phyloP scores from a whole-genome alignment of 2,329 filamentous ascomycete genomes.

The Phialophora expanda region DNA sequence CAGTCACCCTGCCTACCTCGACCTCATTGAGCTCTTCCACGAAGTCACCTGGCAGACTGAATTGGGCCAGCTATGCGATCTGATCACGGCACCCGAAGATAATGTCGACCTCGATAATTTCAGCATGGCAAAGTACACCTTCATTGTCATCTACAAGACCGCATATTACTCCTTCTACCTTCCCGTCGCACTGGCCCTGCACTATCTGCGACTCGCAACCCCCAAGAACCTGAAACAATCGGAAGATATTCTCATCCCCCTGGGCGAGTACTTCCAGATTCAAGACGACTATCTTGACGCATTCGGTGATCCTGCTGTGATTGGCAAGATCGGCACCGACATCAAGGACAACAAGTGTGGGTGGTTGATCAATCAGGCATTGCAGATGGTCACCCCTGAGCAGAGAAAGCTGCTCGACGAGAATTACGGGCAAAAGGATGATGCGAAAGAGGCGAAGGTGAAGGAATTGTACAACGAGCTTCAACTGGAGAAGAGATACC shows the following conservation, averaged over 20 bases:
- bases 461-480: slow-evolving; percentile 90
- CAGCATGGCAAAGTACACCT: slow-evolving; percentile 90
- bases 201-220: slow-evolving; percentile 83
- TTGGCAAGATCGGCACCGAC: slow-evolving; percentile 98
- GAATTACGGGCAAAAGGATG: slow-evolving; percentile 93
- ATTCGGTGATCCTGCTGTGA: slow-evolving; percentile 87
- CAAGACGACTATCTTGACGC: slow-evolving; percentile 99
- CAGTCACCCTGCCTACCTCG: slow-evolving; percentile 82
- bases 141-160: slow-evolving; percentile 99
- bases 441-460: slow-evolving; percentile 77
- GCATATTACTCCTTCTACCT: slow-evolving; percentile 99
- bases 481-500: slow-evolving; percentile 79
- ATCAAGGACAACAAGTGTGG: slow-evolving; percentile 99
- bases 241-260: slow-evolving; percentile 89
- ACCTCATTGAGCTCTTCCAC: slow-evolving; percentile 95
- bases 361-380: slow-evolving; percentile 95
- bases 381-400: slow-evolving; percentile 77
- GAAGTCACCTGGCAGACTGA: slow-evolving; percentile 93
- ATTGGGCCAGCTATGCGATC: slow-evolving; percentile 89
- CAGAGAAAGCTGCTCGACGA: slow-evolving; percentile 87
- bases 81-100: slow-evolving; percentile 95
- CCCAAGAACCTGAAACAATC: slow-evolving; percentile 86
- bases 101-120: slow-evolving; percentile 93
- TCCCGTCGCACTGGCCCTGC: slow-evolving; percentile 86
- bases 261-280: slow-evolving; percentile 98